phyloP scores from a whole-genome alignment of 495 filamentous ascomycete genomes.

The Amniculicola lignicola region DNA sequence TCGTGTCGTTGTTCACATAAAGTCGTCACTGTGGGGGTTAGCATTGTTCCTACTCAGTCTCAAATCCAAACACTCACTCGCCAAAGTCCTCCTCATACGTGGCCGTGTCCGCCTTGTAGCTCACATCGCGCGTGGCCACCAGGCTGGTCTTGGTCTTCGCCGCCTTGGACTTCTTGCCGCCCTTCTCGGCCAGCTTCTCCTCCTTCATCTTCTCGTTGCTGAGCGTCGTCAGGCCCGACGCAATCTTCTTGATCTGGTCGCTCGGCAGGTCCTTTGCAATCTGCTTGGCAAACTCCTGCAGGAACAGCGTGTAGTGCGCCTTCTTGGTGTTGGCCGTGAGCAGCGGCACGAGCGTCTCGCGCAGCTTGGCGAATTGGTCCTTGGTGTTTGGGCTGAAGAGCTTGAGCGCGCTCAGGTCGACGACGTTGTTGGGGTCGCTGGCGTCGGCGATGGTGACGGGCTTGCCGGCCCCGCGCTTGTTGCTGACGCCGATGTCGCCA shows the following conservation, averaged over 20 bases:
- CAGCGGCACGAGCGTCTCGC: conserved; percentile 71
- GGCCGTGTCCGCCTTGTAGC: conserved; percentile 61
- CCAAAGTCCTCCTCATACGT: conserved; percentile 75
- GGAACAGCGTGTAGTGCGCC: conserved; percentile 80
- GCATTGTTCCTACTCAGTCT: not conserved
- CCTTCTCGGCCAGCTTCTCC: conserved; percentile 92
- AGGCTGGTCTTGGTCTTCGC: conserved; percentile 89
- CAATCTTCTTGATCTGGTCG: conserved; percentile 92
- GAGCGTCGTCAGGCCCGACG: conserved; percentile 75
- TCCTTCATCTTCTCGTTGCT: conserved; percentile 99
- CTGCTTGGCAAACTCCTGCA: conserved; percentile 85
- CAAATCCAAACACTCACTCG: conserved; percentile 57
- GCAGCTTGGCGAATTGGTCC: conserved; percentile 72
- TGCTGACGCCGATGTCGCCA: conserved; percentile 62
- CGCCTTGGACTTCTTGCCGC: conserved; percentile 92
- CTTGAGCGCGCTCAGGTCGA: conserved; percentile 74
- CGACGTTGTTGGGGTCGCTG: conserved; percentile 67
- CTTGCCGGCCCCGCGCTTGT: conserved; percentile 45
- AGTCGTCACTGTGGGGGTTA: conserved; percentile 39
- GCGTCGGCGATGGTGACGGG: conserved; percentile 64
- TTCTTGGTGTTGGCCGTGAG: conserved; percentile 74
- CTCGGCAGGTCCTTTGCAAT: conserved; percentile 83
- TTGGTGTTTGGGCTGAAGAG: conserved; percentile 90
- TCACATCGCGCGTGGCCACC: conserved; percentile 63
- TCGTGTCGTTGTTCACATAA: no score